phyloP scores from a whole-genome alignment of 225 moss, liverwort and hornwort genomes.

The Polytrichum formosum region DNA sequence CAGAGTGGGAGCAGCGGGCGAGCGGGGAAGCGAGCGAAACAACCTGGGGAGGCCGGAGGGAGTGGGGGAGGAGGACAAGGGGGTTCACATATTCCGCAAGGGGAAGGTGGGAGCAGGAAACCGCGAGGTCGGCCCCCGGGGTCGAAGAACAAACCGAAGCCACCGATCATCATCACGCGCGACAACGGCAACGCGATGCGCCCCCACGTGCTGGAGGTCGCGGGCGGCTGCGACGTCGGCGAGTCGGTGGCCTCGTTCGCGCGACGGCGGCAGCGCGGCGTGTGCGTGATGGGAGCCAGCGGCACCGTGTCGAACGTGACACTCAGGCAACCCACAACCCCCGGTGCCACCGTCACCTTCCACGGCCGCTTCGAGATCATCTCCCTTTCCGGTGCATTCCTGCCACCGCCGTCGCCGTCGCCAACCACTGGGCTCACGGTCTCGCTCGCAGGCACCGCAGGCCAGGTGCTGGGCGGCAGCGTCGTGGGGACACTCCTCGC shows the following conservation, averaged over 20 bases:
- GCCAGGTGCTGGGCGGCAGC: conserved; percentile 62
- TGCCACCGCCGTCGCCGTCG: conserved; percentile 46
- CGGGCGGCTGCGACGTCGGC: conserved; percentile 61
- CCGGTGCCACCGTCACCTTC: conserved; percentile 60
- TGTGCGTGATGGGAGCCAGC: conserved; percentile 61
- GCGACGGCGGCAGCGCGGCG: conserved; percentile 54
- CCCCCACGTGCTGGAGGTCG: conserved; percentile 62
- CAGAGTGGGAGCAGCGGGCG: conserved; percentile 62
- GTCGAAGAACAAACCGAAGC: conserved; percentile 73
- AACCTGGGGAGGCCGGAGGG: conserved; percentile 23
- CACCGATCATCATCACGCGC: conserved; percentile 59
- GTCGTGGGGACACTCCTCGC: conserved; percentile 63
- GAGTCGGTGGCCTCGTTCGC: conserved; percentile 62
- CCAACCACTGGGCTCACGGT: conserved; percentile 52
- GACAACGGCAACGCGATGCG: conserved; percentile 63
- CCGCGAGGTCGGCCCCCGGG: conserved; percentile 73
- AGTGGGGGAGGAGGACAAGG: conserved; percentile 23
- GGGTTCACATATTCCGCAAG: background rate
- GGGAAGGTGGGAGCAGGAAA: conserved; percentile 34
- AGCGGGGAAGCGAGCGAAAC: conserved; percentile 51
- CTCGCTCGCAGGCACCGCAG: conserved; percentile 48
- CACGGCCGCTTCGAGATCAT: conserved; percentile 72
- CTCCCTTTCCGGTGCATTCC: conserved; percentile 59
- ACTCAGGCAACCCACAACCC: conserved; percentile 52
- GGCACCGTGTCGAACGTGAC: conserved; percentile 70